Conservation (phyloP, 2,329 filamentous ascomycete species). For the Corinectria fuckeliana region DNA sequence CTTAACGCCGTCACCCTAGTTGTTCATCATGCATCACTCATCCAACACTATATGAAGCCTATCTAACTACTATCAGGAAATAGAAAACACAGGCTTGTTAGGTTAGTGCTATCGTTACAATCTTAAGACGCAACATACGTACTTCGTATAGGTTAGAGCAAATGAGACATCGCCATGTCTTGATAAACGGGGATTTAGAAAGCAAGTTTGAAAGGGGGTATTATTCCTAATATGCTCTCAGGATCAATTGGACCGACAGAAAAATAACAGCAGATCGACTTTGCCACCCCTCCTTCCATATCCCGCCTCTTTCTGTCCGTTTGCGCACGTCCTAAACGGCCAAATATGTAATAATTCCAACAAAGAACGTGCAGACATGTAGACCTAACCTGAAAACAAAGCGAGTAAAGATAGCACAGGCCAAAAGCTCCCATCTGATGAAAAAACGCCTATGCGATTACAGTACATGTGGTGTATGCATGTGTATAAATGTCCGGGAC, state of each 20-base stretch:
- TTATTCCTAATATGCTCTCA: constrained; percentile 39
- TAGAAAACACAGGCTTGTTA: too few species aligned
- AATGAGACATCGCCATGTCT: too few species aligned
- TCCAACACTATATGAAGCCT: too few species aligned
- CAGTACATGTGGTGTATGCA: constrained; percentile 24
- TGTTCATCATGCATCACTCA: too few species aligned
- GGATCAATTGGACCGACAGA: constrained; percentile 34
- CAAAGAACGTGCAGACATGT: constrained; percentile 14
- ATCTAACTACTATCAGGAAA: too few species aligned
- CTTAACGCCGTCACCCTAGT: too few species aligned
- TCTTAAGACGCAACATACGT: too few species aligned
- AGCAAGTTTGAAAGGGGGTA: constrained; percentile 34
- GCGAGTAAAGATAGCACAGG: constrained; percentile 1
- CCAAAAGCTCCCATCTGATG: constrained; percentile 10
- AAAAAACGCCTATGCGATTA: constrained; percentile 23
- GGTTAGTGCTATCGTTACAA: too few species aligned
- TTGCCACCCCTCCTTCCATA: constrained; percentile 20
- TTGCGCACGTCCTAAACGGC: constrained; percentile 11
- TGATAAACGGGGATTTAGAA: neutral
- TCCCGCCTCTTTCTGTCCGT: constrained; percentile 15
- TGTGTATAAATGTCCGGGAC: constrained; percentile 29
- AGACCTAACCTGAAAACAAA: constrained; percentile 15
- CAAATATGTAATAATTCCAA: constrained; percentile 14
- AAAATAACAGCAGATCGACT: constrained; percentile 23
- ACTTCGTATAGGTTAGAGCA: too few species aligned